Evolutionary conservation across 2,329 filamentous ascomycete genomes (phyloP), one percentile per base, ranked within the genome.

Genomic region (Colletotrichum melonis): DNA sequence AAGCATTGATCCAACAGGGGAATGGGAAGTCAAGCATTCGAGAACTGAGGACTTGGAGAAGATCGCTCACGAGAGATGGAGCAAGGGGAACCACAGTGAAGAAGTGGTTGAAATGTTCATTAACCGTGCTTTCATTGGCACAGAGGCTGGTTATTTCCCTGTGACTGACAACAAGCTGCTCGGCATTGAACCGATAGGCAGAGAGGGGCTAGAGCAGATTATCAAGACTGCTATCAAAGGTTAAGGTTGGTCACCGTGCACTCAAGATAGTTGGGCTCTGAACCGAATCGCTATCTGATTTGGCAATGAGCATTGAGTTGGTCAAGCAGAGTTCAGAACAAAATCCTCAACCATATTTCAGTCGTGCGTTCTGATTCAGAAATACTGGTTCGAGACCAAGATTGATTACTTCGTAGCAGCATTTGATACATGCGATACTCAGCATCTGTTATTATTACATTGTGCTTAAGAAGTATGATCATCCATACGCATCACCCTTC

Each of bases 51-150:
- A 65, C 22, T 28, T 69, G 6, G 60, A 69, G 26, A 69, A 65
- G 67, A 65, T 55, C 22, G 67, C 60, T 1, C 67, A 26, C n/a
- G 60, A 65, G 4, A 30, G 60, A 32, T 69, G 67, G 67, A 55
- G 16, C 3, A 26, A 58, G 38, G 67, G 67, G 14, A 60, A 69
- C 12, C 60, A 69, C 28, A 69, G 60, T 19, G 67, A 69, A 38
- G 60, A 69, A 42, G 67, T 69, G 12, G 67, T 65, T 24, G 67
- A 65, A 30, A 69, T 65, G 60, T 69, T 69, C 24, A 69, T 69
- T 26, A 65, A 69, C 38, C 60, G 67, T 5, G 67, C 67, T 19
- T 69, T 69, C 22, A 55, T 69, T 14, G 67, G 60, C 54, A 69
- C 49, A 28, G 67, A 55, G 67, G 60, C 52, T 9, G 67, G 67